phyloP scores from a whole-genome alignment of 345 rosid genomes.

The Rhizophora mangle region DNA sequence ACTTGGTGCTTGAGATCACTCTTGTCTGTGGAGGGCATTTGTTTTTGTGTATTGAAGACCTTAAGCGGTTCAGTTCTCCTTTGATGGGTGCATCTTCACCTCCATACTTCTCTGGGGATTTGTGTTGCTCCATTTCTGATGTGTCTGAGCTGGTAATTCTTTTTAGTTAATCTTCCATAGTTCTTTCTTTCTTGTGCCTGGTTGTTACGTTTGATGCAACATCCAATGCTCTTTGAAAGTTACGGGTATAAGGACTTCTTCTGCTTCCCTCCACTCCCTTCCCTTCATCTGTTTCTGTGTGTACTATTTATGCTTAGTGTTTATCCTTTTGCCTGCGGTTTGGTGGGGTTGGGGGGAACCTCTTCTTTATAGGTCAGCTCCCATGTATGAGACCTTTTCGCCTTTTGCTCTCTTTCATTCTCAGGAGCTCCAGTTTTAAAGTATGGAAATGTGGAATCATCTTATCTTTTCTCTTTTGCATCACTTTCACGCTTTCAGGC shows the following conservation, averaged over 20 bases:
- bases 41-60: conserved; percentile 73
- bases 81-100: conserved; percentile 37
- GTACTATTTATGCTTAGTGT: background rate
- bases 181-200: background rate
- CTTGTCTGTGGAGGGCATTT: conserved; percentile 56
- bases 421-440: too few relatives aligned
- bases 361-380: too few relatives aligned
- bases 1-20: conserved; percentile 74
- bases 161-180: background rate
- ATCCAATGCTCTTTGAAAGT: background rate
- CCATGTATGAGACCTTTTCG: too few relatives aligned
- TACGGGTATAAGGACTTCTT: background rate
- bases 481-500: too few relatives aligned
- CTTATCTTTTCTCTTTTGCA: too few relatives aligned
- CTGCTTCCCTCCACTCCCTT: background rate
- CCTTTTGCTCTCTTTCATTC: too few relatives aligned
- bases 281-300: background rate
- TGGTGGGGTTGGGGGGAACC: too few relatives aligned
- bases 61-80: conserved; percentile 54
- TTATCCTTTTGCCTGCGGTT: too few relatives aligned
- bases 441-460: too few relatives aligned
- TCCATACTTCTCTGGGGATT: conserved; percentile 60
- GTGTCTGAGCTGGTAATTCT: conserved; percentile 57
- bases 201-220: background rate
- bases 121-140: conserved; percentile 53